These are phyloP conservation scores for Ceratocystis colombiana DNA, from an alignment of 2,329 filamentous ascomycete genomes.

Conservation along the genomic window DNA sequence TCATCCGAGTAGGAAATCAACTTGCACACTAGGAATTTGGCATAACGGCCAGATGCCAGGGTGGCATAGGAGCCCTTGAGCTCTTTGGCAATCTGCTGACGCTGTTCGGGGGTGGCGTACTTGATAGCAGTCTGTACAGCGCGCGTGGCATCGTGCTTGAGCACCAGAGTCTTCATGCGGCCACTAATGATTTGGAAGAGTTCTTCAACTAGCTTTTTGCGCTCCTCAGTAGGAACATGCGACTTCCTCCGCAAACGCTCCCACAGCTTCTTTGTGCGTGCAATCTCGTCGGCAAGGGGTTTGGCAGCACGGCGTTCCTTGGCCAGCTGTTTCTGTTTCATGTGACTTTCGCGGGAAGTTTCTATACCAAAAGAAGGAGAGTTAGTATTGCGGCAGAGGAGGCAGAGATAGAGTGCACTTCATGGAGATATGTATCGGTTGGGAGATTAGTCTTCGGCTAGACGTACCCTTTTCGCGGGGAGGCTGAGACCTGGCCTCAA, in stretches of 20 bases:
- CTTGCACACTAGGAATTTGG: slow-evolving; percentile 95
- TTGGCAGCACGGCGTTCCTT: slow-evolving; percentile 87
- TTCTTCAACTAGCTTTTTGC: slow-evolving; percentile 76
- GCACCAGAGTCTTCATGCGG: slow-evolving; percentile 85
- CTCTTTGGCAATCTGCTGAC: slow-evolving; percentile 76
- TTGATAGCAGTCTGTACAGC: slow-evolving; percentile 96
- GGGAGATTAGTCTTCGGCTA: neutral
- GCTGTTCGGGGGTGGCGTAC: slow-evolving; percentile 76
- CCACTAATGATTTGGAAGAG: slow-evolving; percentile 86
- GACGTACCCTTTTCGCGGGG: slow-evolving; percentile 24
- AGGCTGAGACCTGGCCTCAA: slow-evolving; percentile 29
- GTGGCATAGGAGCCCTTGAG: slow-evolving; percentile 74
- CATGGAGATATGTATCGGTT: neutral
- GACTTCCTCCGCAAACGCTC: slow-evolving; percentile 87
- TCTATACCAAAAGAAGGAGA: slow-evolving; percentile 36
- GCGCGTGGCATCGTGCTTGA: slow-evolving; percentile 97
- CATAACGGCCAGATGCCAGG: slow-evolving; percentile 88
- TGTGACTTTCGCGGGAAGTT: slow-evolving; percentile 76
- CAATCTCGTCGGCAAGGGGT: slow-evolving; percentile 80
- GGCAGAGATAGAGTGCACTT: neutral
- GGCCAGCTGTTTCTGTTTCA: slow-evolving; percentile 80
- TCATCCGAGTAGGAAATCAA: slow-evolving; percentile 83
- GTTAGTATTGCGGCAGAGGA: neutral
- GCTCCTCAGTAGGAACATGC: slow-evolving; percentile 80
- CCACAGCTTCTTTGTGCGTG: slow-evolving; percentile 92